Evolutionary conservation across 768 basidiomycete genomes (phyloP), one percentile per base, ranked within the genome.

Genomic region (Lactarius pseudohatsudake): DNA sequence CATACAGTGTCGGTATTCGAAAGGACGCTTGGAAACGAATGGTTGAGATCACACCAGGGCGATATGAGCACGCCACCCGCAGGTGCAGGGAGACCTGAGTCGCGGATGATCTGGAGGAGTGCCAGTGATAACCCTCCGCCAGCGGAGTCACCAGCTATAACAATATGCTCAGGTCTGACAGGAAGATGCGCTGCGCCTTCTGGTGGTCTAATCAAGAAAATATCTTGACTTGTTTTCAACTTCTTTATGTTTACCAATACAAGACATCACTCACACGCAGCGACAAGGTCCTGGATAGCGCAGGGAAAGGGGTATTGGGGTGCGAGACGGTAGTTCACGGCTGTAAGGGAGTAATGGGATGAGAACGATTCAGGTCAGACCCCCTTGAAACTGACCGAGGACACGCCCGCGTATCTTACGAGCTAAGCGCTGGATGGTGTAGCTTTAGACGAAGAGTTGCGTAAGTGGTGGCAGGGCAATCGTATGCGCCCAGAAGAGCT

Each of bases 241-340:
- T 45, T 28, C 38, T 38, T 15, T 38, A 41, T 32, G 6, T 7
- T 4, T 26, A 45, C 22, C 22, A 64, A 40, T 40, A 4, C 1
- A 6, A n/a, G 7, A 32, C 30, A 10, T 8, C 2, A 75, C 87
- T 71, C 71, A 93, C 92, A 98, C 9, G 94, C 89, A 2, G 96
- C 92, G 13, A 98, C 73, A 40, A 88, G 79, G 75, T 98, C 96
- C 72, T 97, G 95, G 8, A 98, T 77, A 1, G 89, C 92, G 70
- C 92, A 94, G 16, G 96, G 96, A 74, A 97, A 98, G 1, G 96
- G 96, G 72, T 96, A 98, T 77, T 98, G 96, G 0, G 96, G 96
- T 16, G 96, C 91, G n/a, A 96, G 84, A 45, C 90, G 84, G 72
- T 92, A 92, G 69, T 90, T 90, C 62, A 92, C 81, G 65, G 90